phyloP scores from a whole-genome alignment of 805 yeast genomes.

The Jamesozyma jinghongensis region DNA sequence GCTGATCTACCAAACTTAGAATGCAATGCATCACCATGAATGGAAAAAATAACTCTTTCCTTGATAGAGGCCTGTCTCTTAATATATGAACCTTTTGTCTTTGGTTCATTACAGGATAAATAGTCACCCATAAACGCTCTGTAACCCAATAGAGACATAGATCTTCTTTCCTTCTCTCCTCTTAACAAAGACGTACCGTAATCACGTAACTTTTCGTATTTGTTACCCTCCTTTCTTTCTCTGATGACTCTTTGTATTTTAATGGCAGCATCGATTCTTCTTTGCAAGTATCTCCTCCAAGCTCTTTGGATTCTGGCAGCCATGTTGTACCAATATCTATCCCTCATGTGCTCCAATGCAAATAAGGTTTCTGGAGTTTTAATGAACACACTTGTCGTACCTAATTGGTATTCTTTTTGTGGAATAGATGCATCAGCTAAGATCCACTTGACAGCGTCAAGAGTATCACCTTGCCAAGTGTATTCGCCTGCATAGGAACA shows the following conservation, averaged over 20 bases:
- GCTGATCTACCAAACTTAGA: conserved; percentile 93
- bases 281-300: conserved; percentile 74
- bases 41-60: conserved; percentile 67
- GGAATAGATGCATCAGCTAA: conserved; percentile 62
- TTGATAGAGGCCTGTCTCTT: conserved; percentile 58
- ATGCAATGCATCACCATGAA: conserved; percentile 69
- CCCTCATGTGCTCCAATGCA: conserved; percentile 93
- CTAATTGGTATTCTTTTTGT: conserved; percentile 74
- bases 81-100: conserved; percentile 69
- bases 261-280: conserved; percentile 80
- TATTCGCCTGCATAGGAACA: conserved; percentile 89
- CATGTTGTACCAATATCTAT: conserved; percentile 95
- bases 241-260: conserved; percentile 77
- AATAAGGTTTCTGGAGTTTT: conserved; percentile 95
- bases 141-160: conserved; percentile 77
- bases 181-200: conserved; percentile 63
- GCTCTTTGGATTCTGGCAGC: conserved; percentile 97
- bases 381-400: conserved; percentile 85
- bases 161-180: conserved; percentile 79
- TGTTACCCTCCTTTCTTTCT: conserved; percentile 68
- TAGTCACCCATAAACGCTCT: conserved; percentile 94
- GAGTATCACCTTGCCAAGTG: conserved; percentile 54
- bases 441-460: conserved; percentile 45
- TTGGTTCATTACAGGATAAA: conserved; percentile 68
- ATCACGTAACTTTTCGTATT: conserved; percentile 77